Conservation (phyloP, 1,284 basidiomycete genomes). For the Pseudozyma sp. region DNA sequence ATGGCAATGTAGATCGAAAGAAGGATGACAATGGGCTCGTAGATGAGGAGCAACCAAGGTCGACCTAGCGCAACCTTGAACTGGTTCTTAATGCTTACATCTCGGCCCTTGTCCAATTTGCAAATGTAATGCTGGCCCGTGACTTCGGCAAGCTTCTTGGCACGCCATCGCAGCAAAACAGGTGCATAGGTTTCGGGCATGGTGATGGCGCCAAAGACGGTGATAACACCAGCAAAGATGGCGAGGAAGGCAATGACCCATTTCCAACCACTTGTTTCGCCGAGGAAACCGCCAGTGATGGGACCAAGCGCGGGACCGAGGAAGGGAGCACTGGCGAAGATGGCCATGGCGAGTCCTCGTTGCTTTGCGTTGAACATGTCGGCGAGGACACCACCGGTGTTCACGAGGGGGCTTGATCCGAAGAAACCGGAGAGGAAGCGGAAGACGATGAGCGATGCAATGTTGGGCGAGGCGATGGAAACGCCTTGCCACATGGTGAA, state of each 20-base stretch:
- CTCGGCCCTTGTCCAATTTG: constrained; percentile 60
- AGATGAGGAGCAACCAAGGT: constrained; percentile 71
- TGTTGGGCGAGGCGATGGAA: constrained; percentile 76
- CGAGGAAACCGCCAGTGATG: constrained; percentile 70
- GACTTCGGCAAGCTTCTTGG: constrained; percentile 49
- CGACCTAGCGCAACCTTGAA: constrained; percentile 58
- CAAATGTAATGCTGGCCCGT: constrained; percentile 63
- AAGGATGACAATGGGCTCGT: constrained; percentile 82
- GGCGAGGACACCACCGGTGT: constrained; percentile 73
- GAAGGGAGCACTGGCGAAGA: constrained; percentile 81
- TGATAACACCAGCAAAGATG: constrained; percentile 74
- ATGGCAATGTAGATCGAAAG: constrained; percentile 83
- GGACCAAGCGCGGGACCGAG: constrained; percentile 75
- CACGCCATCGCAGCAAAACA: constrained; percentile 57
- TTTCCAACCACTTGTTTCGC: constrained; percentile 74
- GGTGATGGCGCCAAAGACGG: constrained; percentile 75
- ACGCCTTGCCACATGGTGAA: constrained; percentile 79
- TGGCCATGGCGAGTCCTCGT: constrained; percentile 78
- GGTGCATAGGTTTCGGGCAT: constrained; percentile 78
- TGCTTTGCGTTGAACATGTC: constrained; percentile 77
- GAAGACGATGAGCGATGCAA: constrained; percentile 76
- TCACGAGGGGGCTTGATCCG: constrained; percentile 72
- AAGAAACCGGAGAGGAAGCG: constrained; percentile 79
- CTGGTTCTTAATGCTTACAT: constrained; percentile 46
- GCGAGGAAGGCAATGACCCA: constrained; percentile 82